A percentile compares a stretch with the other conserved stretches of the same genome.
Conservation (phyloP, 2,329 filamentous ascomycete species). For the Cercospora beticola region DNA sequence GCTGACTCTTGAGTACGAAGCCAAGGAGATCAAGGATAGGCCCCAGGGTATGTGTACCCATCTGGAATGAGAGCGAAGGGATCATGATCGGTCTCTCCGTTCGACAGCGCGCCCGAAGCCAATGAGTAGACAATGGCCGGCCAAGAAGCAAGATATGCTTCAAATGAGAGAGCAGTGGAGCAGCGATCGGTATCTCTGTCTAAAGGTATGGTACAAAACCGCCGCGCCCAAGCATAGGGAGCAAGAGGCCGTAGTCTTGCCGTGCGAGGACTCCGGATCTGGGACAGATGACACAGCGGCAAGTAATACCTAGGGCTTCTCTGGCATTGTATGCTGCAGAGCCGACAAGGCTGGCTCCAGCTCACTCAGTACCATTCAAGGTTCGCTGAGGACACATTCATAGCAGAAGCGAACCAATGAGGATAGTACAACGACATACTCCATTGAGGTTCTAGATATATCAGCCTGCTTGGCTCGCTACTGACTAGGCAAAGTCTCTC, state of each 20-base stretch:
- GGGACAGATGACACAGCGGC: neutral
- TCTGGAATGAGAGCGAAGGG: neutral
- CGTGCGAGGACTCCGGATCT: neutral
- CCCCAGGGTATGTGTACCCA: neutral
- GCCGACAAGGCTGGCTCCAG: neutral
- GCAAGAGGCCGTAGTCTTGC: neutral
- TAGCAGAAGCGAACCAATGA: neutral
- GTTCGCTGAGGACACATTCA: neutral
- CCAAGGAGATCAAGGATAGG: neutral
- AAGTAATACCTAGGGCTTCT: neutral
- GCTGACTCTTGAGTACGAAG: neutral
- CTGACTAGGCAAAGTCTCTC: constrained; percentile 76
- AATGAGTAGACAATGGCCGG: neutral
- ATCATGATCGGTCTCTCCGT: neutral
- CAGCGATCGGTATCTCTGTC: neutral
- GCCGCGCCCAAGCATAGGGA: neutral
- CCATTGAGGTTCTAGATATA: neutral
- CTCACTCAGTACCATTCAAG: neutral
- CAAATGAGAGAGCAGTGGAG: too few relatives aligned
- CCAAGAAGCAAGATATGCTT: neutral
- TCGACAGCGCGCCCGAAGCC: neutral
- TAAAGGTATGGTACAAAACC: neutral
- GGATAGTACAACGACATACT: neutral
- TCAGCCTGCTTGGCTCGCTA: neutral
- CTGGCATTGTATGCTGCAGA: neutral